Base-by-base conservation (phyloP, 108 stramenopile species). In the Pelagomonas calceolata region DNA sequence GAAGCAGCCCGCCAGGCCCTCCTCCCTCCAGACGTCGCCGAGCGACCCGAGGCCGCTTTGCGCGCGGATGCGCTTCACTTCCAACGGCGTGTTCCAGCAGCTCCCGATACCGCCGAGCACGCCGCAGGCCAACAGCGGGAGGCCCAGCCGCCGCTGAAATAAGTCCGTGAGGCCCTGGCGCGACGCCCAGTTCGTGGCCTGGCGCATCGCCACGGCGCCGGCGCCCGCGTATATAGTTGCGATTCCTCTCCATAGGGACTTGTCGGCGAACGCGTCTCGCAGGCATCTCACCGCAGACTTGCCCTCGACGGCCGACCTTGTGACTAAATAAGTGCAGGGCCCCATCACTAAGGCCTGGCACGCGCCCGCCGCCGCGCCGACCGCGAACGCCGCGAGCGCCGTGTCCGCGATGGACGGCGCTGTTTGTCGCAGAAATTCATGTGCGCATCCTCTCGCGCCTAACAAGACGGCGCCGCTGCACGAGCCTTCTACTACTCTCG, bases 101-200 rank as follows among this genome's bases (percentile, higher is more conserved):
- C 70, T 63, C 7, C 75, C 10, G 34, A 70, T 68, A 10, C 78
- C 78, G 39, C 78, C 69, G 3, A 63, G n/a, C 1, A 70, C 75
- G 34, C 72, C 75, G 33, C 31, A 36, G 43, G 74, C 63, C 9
- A 5, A 12, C 9, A 5, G 5, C 12, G 39, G 9, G 39, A 12
- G 39, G 39, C 39, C 5, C 39, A 43, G 39, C 39, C 9, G 39
- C 39, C 39, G 39, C 39, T n/a, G n/a, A 30, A 67, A 43, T 15
- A 70, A n/a, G 21, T 79, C 78, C 32, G 78, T 79, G 21, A 79
- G 71, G 1, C 70, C 78, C 66, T 79, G 78, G 14, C 78, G 63
- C 26, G 69, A 70, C 26, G 78, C 78, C 78, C 78, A 79, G 74
- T 79, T 79, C n/a, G 69, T 79, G 4, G 74, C 78, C 65, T 79